Evolutionary conservation across 148 eudicot genomes (phyloP).

Genomic region (Rhododendron henanense): DNA sequence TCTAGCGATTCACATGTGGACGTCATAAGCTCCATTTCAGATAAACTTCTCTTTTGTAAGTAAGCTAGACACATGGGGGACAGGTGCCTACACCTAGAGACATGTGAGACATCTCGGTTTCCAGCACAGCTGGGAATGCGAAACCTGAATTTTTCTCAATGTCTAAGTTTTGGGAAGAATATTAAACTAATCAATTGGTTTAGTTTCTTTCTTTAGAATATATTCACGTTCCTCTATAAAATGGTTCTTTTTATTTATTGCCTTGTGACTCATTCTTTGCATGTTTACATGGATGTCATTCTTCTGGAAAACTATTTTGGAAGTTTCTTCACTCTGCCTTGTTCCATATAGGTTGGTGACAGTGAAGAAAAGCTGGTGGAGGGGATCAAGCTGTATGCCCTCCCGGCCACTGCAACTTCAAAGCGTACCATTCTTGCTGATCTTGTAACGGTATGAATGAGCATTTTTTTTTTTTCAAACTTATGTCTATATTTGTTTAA

Average conservation of each 20-base stretch:
- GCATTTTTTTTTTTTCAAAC: background rate
- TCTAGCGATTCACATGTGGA: background rate
- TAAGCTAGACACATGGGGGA: background rate
- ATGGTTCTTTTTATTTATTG: background rate
- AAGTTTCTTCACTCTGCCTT: slow-evolving; percentile 5
- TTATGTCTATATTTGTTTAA: background rate
- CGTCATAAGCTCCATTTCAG: background rate
- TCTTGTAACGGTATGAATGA: slow-evolving; percentile 64
- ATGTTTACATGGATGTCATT: background rate
- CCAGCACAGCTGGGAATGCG: background rate
- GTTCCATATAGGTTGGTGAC: slow-evolving; percentile 76
- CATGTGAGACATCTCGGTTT: background rate
- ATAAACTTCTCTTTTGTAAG: background rate
- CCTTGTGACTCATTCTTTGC: background rate
- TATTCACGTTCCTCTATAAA: background rate
- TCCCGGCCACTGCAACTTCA: slow-evolving; percentile 60
- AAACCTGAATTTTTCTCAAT: background rate
- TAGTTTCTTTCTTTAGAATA: background rate
- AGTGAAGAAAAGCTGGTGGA: slow-evolving; percentile 91
- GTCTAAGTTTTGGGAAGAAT: background rate
- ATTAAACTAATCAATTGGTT: background rate
- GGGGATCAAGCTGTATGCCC: slow-evolving; percentile 83
- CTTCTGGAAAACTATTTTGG: background rate
- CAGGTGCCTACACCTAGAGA: background rate
- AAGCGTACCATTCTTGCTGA: slow-evolving; percentile 85